phyloP scores from a whole-genome alignment of 1,284 basidiomycete genomes.

The Sparassis latifolia region DNA sequence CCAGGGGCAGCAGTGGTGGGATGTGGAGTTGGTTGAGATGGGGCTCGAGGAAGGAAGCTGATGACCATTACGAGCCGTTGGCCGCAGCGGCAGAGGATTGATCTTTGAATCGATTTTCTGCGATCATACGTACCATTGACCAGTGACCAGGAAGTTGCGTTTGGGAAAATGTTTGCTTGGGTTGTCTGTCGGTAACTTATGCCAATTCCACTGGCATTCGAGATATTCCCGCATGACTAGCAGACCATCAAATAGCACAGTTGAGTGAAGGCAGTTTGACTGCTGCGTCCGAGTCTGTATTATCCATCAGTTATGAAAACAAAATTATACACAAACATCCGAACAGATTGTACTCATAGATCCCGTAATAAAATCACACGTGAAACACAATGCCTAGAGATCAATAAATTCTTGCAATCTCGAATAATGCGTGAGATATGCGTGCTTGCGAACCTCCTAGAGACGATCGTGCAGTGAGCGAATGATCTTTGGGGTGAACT shows the following conservation, averaged over 20 bases:
- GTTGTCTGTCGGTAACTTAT: too few species aligned
- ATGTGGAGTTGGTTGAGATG: slow-evolving; percentile 13
- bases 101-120: too few species aligned
- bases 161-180: too few species aligned
- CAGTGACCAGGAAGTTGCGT: too few species aligned
- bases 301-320: too few species aligned
- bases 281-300: too few species aligned
- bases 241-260: too few species aligned
- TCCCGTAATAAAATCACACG: neutral
- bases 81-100: slow-evolving; percentile 3
- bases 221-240: too few species aligned
- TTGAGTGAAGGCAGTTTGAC: too few species aligned
- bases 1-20: slow-evolving; percentile 10
- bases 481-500: neutral
- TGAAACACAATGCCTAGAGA: neutral
- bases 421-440: neutral
- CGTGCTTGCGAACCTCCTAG: neutral
- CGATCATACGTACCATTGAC: too few species aligned
- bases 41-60: slow-evolving; percentile 8
- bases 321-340: neutral
- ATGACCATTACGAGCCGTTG: slow-evolving; percentile 22
- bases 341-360: neutral
- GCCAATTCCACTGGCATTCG: too few species aligned
- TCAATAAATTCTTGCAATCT: neutral
- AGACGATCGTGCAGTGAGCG: neutral